Base-by-base conservation (phyloP, 495 filamentous ascomycete species). In the Neurospora sublineolata region DNA sequence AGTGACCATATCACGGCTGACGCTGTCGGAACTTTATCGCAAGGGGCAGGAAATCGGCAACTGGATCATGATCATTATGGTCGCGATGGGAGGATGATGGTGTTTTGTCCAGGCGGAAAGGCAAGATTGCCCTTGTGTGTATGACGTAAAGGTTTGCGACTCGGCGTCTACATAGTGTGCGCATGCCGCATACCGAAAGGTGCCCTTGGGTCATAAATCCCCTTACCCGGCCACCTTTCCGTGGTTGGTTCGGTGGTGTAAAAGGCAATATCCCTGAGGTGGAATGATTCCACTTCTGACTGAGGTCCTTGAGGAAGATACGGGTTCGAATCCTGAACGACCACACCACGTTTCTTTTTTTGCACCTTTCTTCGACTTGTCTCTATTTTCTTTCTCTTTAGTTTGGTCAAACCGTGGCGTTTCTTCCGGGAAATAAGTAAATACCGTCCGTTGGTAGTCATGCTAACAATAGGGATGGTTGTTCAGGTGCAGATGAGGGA, bases 331-430 rank as follows among this genome's bases (percentile, higher is more conserved):
- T 42, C 40, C 40, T 6, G 4, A 42, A 42, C 40, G 40, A 3
- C 6, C 40, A 42, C 11, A 42, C 40, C 40, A n/a, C 42, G 11
- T 1, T 46, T 46, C 1, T 41, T 46, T 46, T 46, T 46, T 23
- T 46, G 42, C 9, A 10, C 8, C 0, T 9, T 42, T n/a, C 1
- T n/a, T 18, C 3, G 18, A n/a, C 0, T n/a, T n/a, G 41, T 18
- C 3, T 42, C 7, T 0, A 42, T n/a, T 42, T 9, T n/a, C 0
- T n/a, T 9, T 18, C 1, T 42, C 7, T 9, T 1, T 1, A 3
- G n/a, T 0, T 3, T n/a, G 3, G 9, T 9, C 16, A 7, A 42
- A 18, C n/a, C n/a, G n/a, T 42, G 7, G 7, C 0, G 7, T n/a
- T 9, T 1, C 18, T 42, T n/a, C 18, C 8, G 7, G 3, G 18